Conservation (phyloP, 352 stramenopile genomes). For the Peronospora farinosa region DNA sequence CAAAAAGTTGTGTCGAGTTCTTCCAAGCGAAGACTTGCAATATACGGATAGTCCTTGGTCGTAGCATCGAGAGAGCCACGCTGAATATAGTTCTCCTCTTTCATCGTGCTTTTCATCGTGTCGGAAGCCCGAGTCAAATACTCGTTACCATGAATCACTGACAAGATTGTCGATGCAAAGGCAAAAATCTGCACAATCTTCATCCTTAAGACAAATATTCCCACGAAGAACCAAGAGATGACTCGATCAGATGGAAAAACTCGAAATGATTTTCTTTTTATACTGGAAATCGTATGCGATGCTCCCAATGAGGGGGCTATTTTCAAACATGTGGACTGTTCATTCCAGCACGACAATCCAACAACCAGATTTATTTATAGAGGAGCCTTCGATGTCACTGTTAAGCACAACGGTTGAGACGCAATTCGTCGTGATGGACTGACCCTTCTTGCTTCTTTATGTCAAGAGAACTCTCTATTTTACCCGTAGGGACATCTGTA, state of each 20-base stretch:
- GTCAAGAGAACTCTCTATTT: constrained; percentile 11
- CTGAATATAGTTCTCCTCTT: constrained; percentile 41
- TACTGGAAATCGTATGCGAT: too few relatives aligned
- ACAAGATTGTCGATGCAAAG: constrained; percentile 16
- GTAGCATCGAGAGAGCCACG: constrained; percentile 39
- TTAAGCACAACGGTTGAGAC: constrained; percentile 1
- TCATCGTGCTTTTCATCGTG: constrained; percentile 15
- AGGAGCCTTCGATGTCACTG: too few relatives aligned
- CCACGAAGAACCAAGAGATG: too few relatives aligned
- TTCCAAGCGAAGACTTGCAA: constrained; percentile 39
- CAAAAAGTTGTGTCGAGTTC: constrained; percentile 37
- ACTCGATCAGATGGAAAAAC: too few relatives aligned
- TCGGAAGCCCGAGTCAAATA: constrained; percentile 22
- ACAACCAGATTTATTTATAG: too few relatives aligned
- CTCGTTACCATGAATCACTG: constrained; percentile 16
- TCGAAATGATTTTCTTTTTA: too few relatives aligned
- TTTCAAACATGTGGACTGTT: too few relatives aligned
- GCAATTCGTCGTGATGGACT: constrained; percentile 18
- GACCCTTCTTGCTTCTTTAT: constrained; percentile 4
- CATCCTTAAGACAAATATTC: constrained; percentile 5
- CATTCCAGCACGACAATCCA: too few relatives aligned
- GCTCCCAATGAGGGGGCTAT: too few relatives aligned
- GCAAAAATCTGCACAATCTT: constrained; percentile 15
- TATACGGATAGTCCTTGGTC: constrained; percentile 42
- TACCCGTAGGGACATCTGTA: constrained; percentile 7